Evolutionary conservation across 257 asterid species (phyloP).

Genomic region (Asclepias syriaca): DNA sequence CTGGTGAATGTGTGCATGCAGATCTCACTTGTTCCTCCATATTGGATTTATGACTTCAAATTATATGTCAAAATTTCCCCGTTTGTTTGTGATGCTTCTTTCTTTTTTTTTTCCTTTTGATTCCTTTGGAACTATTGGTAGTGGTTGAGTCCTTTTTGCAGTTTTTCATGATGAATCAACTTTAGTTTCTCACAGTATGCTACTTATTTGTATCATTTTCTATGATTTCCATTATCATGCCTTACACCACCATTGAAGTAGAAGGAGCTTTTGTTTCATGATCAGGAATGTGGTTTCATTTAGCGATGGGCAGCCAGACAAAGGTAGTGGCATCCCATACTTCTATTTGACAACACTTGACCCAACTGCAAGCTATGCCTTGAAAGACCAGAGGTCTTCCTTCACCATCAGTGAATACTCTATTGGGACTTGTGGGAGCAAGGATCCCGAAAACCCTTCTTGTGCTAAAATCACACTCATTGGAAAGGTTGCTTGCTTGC

Average conservation of each 20-base stretch:
- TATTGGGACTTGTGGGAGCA: slow-evolving; percentile 66
- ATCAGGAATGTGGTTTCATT: slow-evolving; percentile 80
- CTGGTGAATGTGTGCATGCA: background rate
- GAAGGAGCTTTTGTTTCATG: background rate
- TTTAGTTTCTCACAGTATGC: background rate
- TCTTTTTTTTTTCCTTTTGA: background rate
- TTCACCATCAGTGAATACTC: slow-evolving; percentile 68
- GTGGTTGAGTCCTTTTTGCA: background rate
- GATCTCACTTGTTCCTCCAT: background rate
- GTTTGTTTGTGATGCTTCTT: background rate
- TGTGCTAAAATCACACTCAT: slow-evolving; percentile 75
- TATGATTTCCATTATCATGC: background rate
- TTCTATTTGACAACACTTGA: slow-evolving; percentile 83
- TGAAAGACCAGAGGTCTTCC: slow-evolving; percentile 68
- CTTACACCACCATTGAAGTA: background rate
- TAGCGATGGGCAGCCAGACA: slow-evolving; percentile 72
- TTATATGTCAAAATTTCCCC: background rate
- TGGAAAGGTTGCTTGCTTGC: slow-evolving; percentile 53
- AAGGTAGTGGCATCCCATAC: slow-evolving; percentile 75
- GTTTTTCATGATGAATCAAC: background rate
- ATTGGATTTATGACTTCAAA: background rate
- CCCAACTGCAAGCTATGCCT: slow-evolving; percentile 77
- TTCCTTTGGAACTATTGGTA: background rate
- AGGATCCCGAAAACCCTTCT: slow-evolving; percentile 76
- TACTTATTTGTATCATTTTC: background rate